Evolutionary conservation across 139 green algal species (phyloP), one percentile per base, ranked within the genome.

Genomic region (Eudorina sp.): DNA sequence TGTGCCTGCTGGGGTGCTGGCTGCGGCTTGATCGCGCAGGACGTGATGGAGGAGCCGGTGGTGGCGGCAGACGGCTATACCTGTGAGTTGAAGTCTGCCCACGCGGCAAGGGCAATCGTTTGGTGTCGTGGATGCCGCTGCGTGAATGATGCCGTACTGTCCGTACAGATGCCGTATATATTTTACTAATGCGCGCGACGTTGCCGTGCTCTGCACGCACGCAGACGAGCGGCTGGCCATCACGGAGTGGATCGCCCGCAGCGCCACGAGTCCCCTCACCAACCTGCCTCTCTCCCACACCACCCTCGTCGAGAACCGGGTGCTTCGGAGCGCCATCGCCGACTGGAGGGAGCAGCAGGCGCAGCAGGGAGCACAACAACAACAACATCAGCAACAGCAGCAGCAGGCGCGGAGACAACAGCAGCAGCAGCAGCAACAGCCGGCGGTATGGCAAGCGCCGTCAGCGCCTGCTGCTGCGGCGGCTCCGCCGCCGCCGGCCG

Each of bases 171-270:
- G n/a, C n/a, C n/a, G n/a, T n/a, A n/a, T n/a, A n/a, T n/a, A n/a
- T n/a, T n/a, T n/a, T n/a, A n/a, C n/a, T n/a, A n/a, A n/a, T n/a
- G n/a, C n/a, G n/a, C n/a, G n/a, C n/a, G n/a, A n/a, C n/a, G n/a
- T n/a, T n/a, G n/a, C n/a, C n/a, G n/a, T n/a, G n/a, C n/a, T n/a
- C n/a, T n/a, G n/a, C n/a, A n/a, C n/a, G n/a, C n/a, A n/a, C n/a
- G n/a, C n/a, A n/a, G n/a, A 97, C 77, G 95, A 97, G 88, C 72
- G 89, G 3, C 82, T 84, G 66, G 93, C 91, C 19, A 97, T 97
- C 40, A 41, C 83, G 66, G 83, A 89, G 58, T 97, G 95, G 95
- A 46, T 95, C 18, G 27, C 34, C 16, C 66, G 81, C 58, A 80
- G 58, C 43, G 64, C 4, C 58, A 95, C 92, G 23, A 93, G 81